Evolutionary conservation across 2,329 filamentous ascomycete species (phyloP).

Genomic region (Scorias spongiosa): DNA sequence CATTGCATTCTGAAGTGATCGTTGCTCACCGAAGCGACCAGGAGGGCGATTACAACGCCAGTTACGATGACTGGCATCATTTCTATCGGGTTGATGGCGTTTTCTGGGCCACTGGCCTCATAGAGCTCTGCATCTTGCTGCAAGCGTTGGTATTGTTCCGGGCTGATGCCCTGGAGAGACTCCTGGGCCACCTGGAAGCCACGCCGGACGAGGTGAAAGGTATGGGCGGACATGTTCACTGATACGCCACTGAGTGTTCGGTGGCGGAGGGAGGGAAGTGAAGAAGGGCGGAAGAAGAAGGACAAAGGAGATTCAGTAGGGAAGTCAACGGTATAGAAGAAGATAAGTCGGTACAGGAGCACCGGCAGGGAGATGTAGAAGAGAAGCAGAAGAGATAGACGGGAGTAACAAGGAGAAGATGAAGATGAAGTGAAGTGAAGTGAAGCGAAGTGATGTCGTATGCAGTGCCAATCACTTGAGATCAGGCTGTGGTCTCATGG

Average conservation of each 20-base stretch:
- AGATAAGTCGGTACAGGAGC: neutral
- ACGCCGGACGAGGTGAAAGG: conserved; percentile 19
- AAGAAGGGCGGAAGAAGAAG: neutral
- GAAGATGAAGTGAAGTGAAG: neutral
- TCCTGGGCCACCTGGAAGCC: conserved; percentile 16
- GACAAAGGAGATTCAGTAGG: neutral
- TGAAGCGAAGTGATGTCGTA: neutral
- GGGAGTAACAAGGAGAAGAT: neutral
- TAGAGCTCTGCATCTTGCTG: conserved; percentile 16
- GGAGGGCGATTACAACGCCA: conserved; percentile 25
- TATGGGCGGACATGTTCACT: conserved; percentile 2
- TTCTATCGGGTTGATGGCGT: conserved; percentile 13
- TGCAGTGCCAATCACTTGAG: no score
- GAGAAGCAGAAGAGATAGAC: no score
- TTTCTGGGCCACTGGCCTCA: conserved; percentile 11
- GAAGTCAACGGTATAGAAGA: neutral
- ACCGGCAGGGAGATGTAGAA: no score
- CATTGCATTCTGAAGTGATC: no score
- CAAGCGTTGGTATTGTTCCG: conserved; percentile 10
- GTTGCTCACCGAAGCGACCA: conserved; percentile 25
- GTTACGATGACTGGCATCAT: conserved; percentile 20
- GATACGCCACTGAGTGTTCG: neutral
- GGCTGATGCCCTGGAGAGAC: conserved; percentile 9
- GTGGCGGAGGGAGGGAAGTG: neutral
- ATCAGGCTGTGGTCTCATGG: no score